Evolutionary conservation across 108 stramenopile species (phyloP).

Genomic region (Mayamaea pseudoterrestris): DNA sequence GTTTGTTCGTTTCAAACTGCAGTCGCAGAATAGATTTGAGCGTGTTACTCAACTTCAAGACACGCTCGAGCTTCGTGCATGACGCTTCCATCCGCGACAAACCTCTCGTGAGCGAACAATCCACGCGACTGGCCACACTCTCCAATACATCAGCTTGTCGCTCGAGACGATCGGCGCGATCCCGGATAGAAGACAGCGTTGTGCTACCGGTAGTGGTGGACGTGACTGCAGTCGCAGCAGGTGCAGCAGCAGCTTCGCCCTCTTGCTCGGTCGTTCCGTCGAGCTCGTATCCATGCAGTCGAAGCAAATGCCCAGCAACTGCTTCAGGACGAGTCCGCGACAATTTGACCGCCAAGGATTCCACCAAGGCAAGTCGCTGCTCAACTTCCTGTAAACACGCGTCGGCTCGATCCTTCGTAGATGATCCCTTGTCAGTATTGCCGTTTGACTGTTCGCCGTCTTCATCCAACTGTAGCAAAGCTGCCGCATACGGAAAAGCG

Average conservation of each 20-base stretch:
- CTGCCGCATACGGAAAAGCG: conserved; percentile 57
- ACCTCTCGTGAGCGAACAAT: conserved; percentile 46
- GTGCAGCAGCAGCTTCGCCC: conserved; percentile 7
- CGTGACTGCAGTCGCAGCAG: conserved; percentile 3
- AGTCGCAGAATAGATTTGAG: conserved; percentile 71
- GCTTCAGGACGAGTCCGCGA: conserved; percentile 59
- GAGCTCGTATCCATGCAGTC: conserved; percentile 52
- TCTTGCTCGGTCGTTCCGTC: conserved; percentile 5
- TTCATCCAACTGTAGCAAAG: conserved; percentile 35
- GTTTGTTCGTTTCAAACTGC: conserved; percentile 65
- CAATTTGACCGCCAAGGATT: conserved; percentile 58
- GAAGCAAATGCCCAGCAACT: conserved; percentile 60
- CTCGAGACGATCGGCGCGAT: conserved; percentile 50
- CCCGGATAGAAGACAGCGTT: conserved; percentile 31
- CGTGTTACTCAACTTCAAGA: conserved; percentile 46
- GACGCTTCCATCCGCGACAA: conserved; percentile 59
- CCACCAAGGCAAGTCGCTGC: conserved; percentile 63
- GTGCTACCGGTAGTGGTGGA: conserved; percentile 9
- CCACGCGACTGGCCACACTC: conserved; percentile 48
- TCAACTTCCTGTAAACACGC: conserved; percentile 73
- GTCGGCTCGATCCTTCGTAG: conserved; percentile 29
- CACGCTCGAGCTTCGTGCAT: conserved; percentile 52
- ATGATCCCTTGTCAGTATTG: conserved; percentile 1
- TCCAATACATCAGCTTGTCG: conserved; percentile 62
- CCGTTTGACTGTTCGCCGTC: conserved; percentile 2